Base-by-base conservation (phyloP, 2,329 filamentous ascomycete species). In the Botrytis cinerea region DNA sequence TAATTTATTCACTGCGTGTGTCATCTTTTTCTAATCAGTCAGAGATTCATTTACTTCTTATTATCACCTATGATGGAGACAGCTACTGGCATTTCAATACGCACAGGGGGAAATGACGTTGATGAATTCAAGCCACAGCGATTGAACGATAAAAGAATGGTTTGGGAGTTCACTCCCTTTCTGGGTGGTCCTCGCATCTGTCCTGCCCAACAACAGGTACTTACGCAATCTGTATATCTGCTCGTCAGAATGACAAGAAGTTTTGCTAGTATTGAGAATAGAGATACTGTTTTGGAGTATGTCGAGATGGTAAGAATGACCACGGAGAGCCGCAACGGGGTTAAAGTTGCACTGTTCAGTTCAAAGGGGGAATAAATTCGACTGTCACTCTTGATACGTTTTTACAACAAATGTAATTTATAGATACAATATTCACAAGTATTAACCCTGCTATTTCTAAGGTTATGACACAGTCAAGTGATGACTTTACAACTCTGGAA, bases 111-210 rank as follows among this genome's bases (percentile, higher is more conserved):
- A 0, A 59, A 75, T 12, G 77, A 7, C 78, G 82, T 32, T 85
- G 74, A 78, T 0, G 78, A 79, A 48, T 82, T 81, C 63, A 75
- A 75, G 1, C 81, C 81, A 0, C 78, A 81, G 46, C 75, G 81
- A 14, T 82, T 80, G 78, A 76, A 75, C 4, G 80, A 45, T 35
- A 69, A 20, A 20, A 86, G 61, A 85, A 86, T 74, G 85, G 86
- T 1, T 78, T 82, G 16, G 82, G 78, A 76, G 1, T 82, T 81
- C 73, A 63, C 81, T 6, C 80, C 78, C 2, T 80, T 82, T 71
- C 79, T 81, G 64, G 77, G 79, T 2, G 80, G 82, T 9, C 78
- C 79, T 12, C 77, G 80, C 8, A 78, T 81, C 22, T 81, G 78
- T 74, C 75, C 80, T 68, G 81, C 76, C 46, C 78, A 81, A 54